These are phyloP conservation scores for Tubosaeta sp. DNA, from an alignment of 768 basidiomycete genomes.

Conservation along the genomic window DNA sequence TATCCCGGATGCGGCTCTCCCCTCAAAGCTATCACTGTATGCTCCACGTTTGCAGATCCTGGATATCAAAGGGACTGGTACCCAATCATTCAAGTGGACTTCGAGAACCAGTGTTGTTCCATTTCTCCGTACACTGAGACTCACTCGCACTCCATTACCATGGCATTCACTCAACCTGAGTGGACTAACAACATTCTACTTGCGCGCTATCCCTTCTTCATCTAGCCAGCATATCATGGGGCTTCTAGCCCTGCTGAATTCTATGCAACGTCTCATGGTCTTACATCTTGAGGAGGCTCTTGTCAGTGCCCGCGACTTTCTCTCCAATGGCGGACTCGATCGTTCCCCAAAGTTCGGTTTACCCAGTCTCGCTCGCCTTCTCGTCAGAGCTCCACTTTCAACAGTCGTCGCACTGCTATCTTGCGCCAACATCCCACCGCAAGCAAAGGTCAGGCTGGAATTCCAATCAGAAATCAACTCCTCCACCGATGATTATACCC, in stretches of 20 bases:
- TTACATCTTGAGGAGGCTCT: slow-evolving; percentile 32
- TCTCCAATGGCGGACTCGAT: too few relatives aligned
- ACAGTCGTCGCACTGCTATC: slow-evolving; percentile 4
- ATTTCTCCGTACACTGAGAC: background rate
- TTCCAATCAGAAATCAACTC: too few relatives aligned
- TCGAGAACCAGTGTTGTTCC: background rate
- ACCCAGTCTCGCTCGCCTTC: slow-evolving; percentile 1
- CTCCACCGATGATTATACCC: too few relatives aligned
- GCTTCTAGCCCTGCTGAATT: slow-evolving; percentile 29
- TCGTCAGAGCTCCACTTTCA: slow-evolving; percentile 3
- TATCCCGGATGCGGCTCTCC: background rate
- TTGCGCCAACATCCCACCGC: slow-evolving; percentile 1
- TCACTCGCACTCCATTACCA: background rate
- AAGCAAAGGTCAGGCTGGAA: too few relatives aligned
- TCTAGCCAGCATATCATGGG: slow-evolving; percentile 23
- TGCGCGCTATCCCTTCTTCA: slow-evolving; percentile 15
- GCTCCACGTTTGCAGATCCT: background rate
- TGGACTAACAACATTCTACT: slow-evolving; percentile 32
- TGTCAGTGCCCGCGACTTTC: slow-evolving; percentile 1
- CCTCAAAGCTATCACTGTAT: background rate
- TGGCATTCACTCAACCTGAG: background rate
- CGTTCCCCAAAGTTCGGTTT: background rate
- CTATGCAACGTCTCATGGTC: slow-evolving; percentile 30
- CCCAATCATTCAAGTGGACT: background rate
- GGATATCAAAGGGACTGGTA: background rate